Conservation (phyloP, 2,329 filamentous ascomycete species). For the Tetracladium maxilliforme region DNA sequence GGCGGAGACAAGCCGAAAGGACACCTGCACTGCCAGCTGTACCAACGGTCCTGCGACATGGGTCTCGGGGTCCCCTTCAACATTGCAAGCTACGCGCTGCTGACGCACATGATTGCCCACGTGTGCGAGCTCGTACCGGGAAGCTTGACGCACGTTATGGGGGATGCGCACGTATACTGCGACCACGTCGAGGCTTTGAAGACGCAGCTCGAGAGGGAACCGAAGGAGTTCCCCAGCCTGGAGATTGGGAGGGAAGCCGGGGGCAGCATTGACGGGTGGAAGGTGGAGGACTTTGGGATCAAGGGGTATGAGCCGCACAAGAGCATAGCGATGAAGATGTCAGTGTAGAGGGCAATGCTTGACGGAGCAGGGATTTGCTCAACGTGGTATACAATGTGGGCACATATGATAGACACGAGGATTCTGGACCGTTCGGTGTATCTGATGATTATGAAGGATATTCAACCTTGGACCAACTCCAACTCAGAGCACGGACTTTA, state of each 20-base stretch:
- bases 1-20: constrained; percentile 33
- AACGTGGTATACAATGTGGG: too few species aligned
- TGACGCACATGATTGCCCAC: constrained; percentile 91
- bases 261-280: constrained; percentile 81
- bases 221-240: constrained; percentile 65
- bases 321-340: constrained; percentile 97
- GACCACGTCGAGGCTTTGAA: constrained; percentile 84
- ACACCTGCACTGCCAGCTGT: constrained; percentile 73
- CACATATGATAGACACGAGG: too few species aligned
- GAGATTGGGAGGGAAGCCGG: constrained; percentile 52
- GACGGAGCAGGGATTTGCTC: too few species aligned
- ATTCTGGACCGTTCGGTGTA: too few species aligned
- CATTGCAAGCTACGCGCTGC: constrained; percentile 82
- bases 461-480: too few species aligned
- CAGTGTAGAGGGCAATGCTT: constrained; percentile 55
- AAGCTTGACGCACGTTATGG: constrained; percentile 88
- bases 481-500: too few species aligned
- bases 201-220: constrained; percentile 67
- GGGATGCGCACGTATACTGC: constrained; percentile 90
- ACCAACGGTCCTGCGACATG: constrained; percentile 94
- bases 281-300: constrained; percentile 73
- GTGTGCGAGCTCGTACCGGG: constrained; percentile 75
- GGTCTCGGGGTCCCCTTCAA: constrained; percentile 96
- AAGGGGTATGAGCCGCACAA: constrained; percentile 85
- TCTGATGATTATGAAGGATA: too few species aligned